Evolutionary conservation across 2,329 filamentous ascomycete genomes (phyloP).

Genomic region (Fusarium globosum): DNA sequence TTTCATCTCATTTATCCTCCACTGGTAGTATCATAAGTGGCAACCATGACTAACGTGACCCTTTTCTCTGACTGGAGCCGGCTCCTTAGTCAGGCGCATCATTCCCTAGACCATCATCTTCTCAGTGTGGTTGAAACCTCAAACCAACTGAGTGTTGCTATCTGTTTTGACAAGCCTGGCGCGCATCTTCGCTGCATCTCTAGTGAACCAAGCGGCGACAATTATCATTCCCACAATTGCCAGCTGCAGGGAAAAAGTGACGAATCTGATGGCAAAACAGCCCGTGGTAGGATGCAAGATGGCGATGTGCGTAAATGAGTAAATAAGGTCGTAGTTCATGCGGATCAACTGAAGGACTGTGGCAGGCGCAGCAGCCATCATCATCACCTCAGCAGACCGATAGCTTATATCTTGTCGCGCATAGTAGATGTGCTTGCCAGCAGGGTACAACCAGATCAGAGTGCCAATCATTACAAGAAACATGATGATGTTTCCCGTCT

Average conservation of each 20-base stretch:
- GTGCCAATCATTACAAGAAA: not conserved
- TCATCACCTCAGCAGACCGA: not conserved
- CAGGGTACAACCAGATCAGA: not conserved
- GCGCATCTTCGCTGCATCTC: not conserved
- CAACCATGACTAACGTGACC: rapidly evolving
- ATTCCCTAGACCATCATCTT: no score
- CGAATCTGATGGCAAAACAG: not conserved
- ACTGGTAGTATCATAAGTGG: rapidly evolving
- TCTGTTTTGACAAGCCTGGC: not conserved
- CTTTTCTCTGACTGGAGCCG: not conserved
- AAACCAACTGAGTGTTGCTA: not conserved
- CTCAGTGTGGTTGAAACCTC: rapidly evolving
- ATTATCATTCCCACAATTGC: not conserved
- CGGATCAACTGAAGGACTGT: not conserved
- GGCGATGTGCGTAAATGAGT: not conserved
- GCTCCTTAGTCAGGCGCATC: not conserved
- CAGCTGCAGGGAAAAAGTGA: not conserved
- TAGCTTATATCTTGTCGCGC: not conserved
- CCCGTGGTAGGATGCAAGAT: not conserved
- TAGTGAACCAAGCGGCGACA: not conserved
- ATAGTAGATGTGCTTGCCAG: not conserved
- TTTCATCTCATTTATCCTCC: not conserved
- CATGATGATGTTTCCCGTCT: not conserved
- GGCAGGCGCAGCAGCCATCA: not conserved
- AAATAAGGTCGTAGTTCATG: not conserved